Percentiles rank a stretch among this genome's conserved stretches.
Conservation (phyloP, 176 grass and related monocot species). For the Oryza glumipatula region DNA sequence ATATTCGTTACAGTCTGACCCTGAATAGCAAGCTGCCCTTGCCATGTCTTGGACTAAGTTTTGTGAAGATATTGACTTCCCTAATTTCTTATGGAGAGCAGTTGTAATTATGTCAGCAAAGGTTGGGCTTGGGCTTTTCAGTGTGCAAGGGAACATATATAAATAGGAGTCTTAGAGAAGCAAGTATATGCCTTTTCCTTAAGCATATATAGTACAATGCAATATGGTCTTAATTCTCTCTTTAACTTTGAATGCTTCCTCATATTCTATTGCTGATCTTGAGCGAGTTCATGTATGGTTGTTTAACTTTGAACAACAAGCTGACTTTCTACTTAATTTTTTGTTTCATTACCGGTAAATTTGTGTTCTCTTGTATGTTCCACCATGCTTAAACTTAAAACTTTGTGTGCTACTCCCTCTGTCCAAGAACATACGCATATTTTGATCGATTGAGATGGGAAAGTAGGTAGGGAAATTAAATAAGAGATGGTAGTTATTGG, state of each 20-base stretch:
- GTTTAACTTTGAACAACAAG: not conserved
- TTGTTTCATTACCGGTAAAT: constrained; percentile 6
- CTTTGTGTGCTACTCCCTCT: not conserved
- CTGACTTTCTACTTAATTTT: not conserved
- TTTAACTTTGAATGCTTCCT: not conserved
- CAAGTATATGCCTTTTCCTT: not conserved
- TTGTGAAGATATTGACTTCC: not conserved
- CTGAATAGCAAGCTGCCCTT: not conserved
- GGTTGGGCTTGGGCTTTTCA: not conserved
- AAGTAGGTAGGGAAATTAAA: too few relatives aligned
- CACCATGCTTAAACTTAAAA: not conserved
- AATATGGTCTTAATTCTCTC: not conserved
- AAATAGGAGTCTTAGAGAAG: not conserved
- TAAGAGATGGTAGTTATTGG: too few relatives aligned
- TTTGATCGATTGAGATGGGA: too few relatives aligned
- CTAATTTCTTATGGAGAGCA: not conserved
- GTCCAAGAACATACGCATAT: too few relatives aligned
- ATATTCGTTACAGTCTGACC: not conserved
- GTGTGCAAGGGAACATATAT: not conserved
- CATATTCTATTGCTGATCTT: not conserved
- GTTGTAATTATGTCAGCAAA: not conserved
- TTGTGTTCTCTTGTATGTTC: not conserved
- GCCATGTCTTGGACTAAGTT: not conserved
- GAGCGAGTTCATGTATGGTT: not conserved
- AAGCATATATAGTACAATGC: not conserved